Conservation (phyloP, 2,329 filamentous ascomycete species). For the Alternaria burnsii region DNA sequence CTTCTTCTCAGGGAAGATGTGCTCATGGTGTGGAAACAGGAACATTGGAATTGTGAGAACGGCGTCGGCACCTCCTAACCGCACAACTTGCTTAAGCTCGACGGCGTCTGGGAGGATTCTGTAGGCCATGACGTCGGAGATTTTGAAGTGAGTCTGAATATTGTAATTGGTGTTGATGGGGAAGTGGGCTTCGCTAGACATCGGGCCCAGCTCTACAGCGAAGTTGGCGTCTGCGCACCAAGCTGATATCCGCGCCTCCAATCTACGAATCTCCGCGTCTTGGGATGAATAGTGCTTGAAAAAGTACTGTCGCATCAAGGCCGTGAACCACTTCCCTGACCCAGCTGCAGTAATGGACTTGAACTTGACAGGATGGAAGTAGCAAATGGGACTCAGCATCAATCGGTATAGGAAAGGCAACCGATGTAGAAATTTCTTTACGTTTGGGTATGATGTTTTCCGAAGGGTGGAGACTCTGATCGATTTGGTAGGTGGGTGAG, state of each 20-base stretch:
- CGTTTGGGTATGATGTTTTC: constrained; percentile 52
- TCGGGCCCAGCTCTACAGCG: constrained; percentile 57
- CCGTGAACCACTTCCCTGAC: constrained; percentile 61
- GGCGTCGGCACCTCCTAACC: constrained; percentile 61
- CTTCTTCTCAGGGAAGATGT: constrained; percentile 57
- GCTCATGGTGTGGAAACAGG: constrained; percentile 64
- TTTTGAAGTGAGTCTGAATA: constrained; percentile 57
- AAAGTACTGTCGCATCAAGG: constrained; percentile 57
- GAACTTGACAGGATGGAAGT: constrained; percentile 62
- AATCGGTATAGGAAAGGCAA: constrained; percentile 60
- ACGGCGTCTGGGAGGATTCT: constrained; percentile 55
- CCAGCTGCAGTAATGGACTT: constrained; percentile 60
- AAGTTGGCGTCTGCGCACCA: constrained; percentile 65
- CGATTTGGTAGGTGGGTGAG: constrained; percentile 60
- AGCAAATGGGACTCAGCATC: constrained; percentile 59
- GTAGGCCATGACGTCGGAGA: constrained; percentile 61
- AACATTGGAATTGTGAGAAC: constrained; percentile 59
- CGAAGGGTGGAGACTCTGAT: constrained; percentile 61
- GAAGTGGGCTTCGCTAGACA: constrained; percentile 58
- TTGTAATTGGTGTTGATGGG: constrained; percentile 60
- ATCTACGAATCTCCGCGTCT: constrained; percentile 55
- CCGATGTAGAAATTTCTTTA: constrained; percentile 58
- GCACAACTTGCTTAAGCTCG: constrained; percentile 59
- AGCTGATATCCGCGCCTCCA: constrained; percentile 57
- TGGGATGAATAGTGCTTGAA: constrained; percentile 59